These are phyloP conservation scores for Daldinia childiae DNA, from an alignment of 495 filamentous ascomycete genomes.

Conservation along the genomic window DNA sequence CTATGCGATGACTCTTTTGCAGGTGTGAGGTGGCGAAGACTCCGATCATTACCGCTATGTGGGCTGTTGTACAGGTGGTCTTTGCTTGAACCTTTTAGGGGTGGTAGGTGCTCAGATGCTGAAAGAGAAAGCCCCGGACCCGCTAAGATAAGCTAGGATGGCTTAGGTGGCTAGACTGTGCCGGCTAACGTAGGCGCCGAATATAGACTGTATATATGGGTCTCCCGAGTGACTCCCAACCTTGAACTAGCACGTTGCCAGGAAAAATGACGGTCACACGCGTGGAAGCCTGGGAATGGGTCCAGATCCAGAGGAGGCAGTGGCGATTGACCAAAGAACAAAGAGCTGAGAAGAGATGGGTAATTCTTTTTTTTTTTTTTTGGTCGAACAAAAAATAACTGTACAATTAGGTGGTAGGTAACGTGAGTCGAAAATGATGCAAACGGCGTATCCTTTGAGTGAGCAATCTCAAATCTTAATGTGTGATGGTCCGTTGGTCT, in stretches of 20 bases:
- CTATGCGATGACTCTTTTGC: conserved; percentile 59
- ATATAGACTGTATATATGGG: conserved; percentile 35
- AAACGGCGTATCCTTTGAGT: conserved; percentile 45
- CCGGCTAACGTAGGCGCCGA: conserved; percentile 18
- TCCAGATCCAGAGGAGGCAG: conserved; percentile 42
- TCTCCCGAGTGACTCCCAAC: conserved; percentile 39
- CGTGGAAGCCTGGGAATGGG: conserved; percentile 46
- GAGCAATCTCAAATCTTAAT: conserved; percentile 12
- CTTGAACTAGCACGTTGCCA: conserved; percentile 44
- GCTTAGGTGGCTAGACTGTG: conserved; percentile 25
- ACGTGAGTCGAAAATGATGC: conserved; percentile 48
- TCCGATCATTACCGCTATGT: conserved; percentile 55
- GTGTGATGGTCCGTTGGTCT: conserved; percentile 17
- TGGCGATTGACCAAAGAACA: conserved; percentile 49
- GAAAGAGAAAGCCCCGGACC: conserved; percentile 10
- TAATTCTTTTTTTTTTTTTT: too few relatives aligned
- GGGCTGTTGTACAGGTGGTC: conserved; percentile 59
- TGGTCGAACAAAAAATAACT: conserved; percentile 13
- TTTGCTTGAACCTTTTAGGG: conserved; percentile 31
- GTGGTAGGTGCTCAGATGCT: conserved; percentile 19
- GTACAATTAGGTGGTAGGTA: conserved; percentile 30
- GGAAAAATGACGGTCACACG: conserved; percentile 45
- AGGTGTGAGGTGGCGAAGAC: conserved; percentile 49
- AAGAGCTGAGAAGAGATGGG: conserved; percentile 46
- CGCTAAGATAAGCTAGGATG: conserved; percentile 8